phyloP scores from a whole-genome alignment of 306 rosid species.

The Cicer arietinum region DNA sequence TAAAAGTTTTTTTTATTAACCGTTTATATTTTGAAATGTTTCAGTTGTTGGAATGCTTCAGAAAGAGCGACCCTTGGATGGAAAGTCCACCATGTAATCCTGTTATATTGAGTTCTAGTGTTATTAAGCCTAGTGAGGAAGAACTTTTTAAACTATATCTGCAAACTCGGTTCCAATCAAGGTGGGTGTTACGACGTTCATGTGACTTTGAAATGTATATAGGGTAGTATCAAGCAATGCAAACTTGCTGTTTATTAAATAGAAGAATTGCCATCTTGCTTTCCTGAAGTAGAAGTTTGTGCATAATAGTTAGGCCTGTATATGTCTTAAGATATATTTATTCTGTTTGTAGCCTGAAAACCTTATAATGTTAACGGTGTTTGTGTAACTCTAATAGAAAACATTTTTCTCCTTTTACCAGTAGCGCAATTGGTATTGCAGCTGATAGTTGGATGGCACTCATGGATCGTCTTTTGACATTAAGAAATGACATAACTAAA shows the following conservation, averaged over 20 bases:
- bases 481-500: conserved; percentile 39
- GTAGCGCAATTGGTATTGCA: conserved; percentile 57
- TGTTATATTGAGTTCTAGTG: conserved; percentile 22
- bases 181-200: conserved; percentile 51
- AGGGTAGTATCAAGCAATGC: conserved; percentile 2
- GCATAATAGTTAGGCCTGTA: neutral
- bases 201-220: neutral
- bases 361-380: neutral
- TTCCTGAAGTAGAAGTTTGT: conserved; percentile 1
- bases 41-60: conserved; percentile 71
- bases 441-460: conserved; percentile 73
- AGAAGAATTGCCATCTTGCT: neutral
- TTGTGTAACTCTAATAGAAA: too few species aligned
- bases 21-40: conserved; percentile 46
- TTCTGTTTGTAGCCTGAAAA: conserved; percentile 6
- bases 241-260: neutral
- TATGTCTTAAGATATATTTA: neutral
- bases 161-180: conserved; percentile 65
- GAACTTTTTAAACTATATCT: conserved; percentile 63
- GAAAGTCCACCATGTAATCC: conserved; percentile 43
- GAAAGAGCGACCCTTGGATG: conserved; percentile 71
- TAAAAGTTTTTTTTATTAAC: conserved; percentile 14
- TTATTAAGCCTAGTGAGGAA: conserved; percentile 52
- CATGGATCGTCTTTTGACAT: conserved; percentile 65
- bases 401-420: conserved; percentile 42